Base-by-base conservation (phyloP, 192 early-diverging fungal genomes). In the Umbelopsis isabellina region DNA sequence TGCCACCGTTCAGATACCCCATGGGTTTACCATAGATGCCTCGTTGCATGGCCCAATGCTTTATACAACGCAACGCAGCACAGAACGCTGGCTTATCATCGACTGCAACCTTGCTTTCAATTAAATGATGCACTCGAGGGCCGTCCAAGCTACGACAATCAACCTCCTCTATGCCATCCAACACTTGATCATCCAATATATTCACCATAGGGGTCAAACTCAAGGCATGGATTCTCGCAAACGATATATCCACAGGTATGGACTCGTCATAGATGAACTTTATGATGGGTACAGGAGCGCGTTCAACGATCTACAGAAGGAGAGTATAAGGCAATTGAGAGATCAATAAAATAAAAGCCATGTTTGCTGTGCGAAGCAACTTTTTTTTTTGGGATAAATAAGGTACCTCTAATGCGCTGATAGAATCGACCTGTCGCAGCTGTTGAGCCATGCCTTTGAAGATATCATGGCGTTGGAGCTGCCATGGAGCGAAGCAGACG, bases 1-100 rank as follows among this genome's bases (percentile, higher is more conserved):
- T n/a, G 23, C 76, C 50, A 1, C 76, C 72, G 68, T 78, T 78
- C 25, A 78, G 33, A 52, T 72, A 78, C 0, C 76, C 76, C 27
- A 78, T 67, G 15, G 71, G 76, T 30, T 78, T 78, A 12, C 49
- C 53, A 41, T 78, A 78, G 0, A 78, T 45, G 46, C 27, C 18
- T 22, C 76, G 68, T 20, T 73, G 45, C 2, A 49, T 70, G 10
- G 76, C 76, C 76, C 76, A 78, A 69, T 69, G 23, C 49, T 78
- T 78, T 35, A 78, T 66, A 37, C 61, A 53, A 49, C 70, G 71
- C n/a, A 78, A 46, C 0, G 65, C 33, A 12, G 20, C 5, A 30
- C 58, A 49, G 22, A 73, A 78, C 9, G 50, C 7, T 6, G 37
- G 18, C 7, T 47, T 22, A 13, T 78, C 53, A 1, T 13, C 1